A percentile compares a stretch with the other conserved stretches of the same genome.
phyloP scores from a whole-genome alignment of 345 rosid genomes.

The Psidium guajava region DNA sequence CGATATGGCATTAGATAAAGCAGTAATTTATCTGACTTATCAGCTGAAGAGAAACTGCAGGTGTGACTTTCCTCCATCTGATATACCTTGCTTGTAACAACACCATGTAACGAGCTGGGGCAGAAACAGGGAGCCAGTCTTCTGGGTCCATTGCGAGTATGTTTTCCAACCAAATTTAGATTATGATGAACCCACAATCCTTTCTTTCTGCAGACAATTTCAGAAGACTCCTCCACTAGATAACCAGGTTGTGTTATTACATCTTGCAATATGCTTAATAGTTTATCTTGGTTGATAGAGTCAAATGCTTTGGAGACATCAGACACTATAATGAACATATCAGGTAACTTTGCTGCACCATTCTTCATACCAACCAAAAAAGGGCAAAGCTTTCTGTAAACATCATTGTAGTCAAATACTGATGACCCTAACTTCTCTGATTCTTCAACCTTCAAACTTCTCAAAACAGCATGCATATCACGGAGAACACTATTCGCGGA shows the following conservation, averaged over 20 bases:
- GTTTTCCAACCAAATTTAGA: constrained; percentile 14
- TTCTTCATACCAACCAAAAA: constrained; percentile 47
- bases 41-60: background rate
- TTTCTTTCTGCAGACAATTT: constrained; percentile 42
- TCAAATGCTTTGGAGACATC: constrained; percentile 90
- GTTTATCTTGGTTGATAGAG: constrained; percentile 58
- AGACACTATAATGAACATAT: constrained; percentile 48
- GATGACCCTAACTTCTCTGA: constrained; percentile 66
- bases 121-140: constrained; percentile 24
- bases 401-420: constrained; percentile 76
- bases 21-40: background rate
- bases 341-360: constrained; percentile 26
- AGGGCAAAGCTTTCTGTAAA: constrained; percentile 54
- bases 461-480: constrained; percentile 59
- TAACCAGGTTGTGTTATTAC: constrained; percentile 37
- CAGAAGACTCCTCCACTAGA: constrained; percentile 26
- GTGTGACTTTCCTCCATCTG: background rate
- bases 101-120: constrained; percentile 27
- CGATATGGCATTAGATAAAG: background rate
- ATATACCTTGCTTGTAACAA: constrained; percentile 52
- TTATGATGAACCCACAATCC: constrained; percentile 29
- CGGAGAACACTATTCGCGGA: constrained; percentile 49
- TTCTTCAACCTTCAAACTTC: constrained; percentile 52
- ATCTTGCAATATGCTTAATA: constrained; percentile 41
- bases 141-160: constrained; percentile 4